A percentile compares a stretch with the other conserved stretches of the same genome.
Evolutionary conservation across 2,329 filamentous ascomycete genomes (phyloP).

Genomic region (Pseudovirgaria hyperparasitica): DNA sequence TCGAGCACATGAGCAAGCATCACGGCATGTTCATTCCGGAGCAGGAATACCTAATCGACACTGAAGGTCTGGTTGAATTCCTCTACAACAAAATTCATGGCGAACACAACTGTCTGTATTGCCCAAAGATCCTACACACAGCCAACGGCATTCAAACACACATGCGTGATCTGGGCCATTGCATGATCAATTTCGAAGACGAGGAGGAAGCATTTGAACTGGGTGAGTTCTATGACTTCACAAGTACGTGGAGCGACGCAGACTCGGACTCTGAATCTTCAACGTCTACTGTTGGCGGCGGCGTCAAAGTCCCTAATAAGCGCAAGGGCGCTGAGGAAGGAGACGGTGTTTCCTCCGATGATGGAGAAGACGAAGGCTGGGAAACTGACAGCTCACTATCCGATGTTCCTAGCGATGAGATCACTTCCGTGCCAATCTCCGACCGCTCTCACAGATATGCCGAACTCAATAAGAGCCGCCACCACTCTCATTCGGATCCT

Average conservation of each 20-base stretch:
- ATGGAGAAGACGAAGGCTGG: conserved; percentile 73
- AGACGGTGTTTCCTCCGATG: conserved; percentile 39
- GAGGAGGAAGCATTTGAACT: conserved; percentile 88
- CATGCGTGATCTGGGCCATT: conserved; percentile 94
- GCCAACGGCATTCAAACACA: conserved; percentile 79
- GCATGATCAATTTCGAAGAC: conserved; percentile 84
- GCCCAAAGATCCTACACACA: conserved; percentile 69
- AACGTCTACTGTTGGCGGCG: conserved; percentile 34
- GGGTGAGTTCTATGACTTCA: conserved; percentile 95
- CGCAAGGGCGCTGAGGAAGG: conserved; percentile 36
- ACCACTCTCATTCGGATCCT: conserved; percentile 60
- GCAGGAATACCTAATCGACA: conserved; percentile 65
- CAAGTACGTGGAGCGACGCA: conserved; percentile 82
- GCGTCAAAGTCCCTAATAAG: conserved; percentile 57
- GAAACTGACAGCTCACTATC: conserved; percentile 87
- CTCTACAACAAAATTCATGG: conserved; percentile 70
- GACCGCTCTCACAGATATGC: conserved; percentile 58
- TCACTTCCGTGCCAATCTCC: conserved; percentile 67
- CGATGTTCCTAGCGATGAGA: conserved; percentile 73
- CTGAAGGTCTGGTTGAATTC: conserved; percentile 68
- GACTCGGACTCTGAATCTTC: conserved; percentile 39
- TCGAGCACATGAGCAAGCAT: conserved; percentile 78
- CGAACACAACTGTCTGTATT: conserved; percentile 75
- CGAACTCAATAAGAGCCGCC: conserved; percentile 57
- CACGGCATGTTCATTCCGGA: conserved; percentile 97